Conservation (phyloP, 345 rosid species). For the Lagerstroemia speciosa region DNA sequence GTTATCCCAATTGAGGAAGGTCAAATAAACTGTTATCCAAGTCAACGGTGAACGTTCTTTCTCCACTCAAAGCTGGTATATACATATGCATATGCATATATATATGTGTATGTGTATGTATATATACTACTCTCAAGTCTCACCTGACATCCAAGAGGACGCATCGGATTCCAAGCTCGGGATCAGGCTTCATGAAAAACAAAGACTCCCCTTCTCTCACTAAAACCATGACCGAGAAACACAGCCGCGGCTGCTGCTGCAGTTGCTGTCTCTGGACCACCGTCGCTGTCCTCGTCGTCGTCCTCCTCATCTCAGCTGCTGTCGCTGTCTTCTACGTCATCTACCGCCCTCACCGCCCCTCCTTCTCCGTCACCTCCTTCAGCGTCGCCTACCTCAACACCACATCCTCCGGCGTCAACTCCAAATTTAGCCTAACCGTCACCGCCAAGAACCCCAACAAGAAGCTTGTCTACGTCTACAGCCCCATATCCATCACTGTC, state of each 20-base stretch:
- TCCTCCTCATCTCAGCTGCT: constrained; percentile 42
- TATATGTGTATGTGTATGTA: too few relatives aligned
- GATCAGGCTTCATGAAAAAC: too few relatives aligned
- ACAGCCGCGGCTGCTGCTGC: constrained; percentile 50
- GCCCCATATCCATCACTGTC: constrained; percentile 29
- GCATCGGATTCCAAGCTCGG: too few relatives aligned
- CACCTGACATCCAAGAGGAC: too few relatives aligned
- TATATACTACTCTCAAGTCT: too few relatives aligned
- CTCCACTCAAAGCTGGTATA: too few relatives aligned
- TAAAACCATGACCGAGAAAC: constrained; percentile 5
- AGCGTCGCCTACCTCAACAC: constrained; percentile 50
- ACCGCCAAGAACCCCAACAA: constrained; percentile 74
- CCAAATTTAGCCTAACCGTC: constrained; percentile 52
- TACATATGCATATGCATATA: too few relatives aligned
- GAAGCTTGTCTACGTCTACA: constrained; percentile 48
- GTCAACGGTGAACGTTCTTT: too few relatives aligned
- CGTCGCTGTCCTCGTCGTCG: constrained; percentile 32
- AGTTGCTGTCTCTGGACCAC: constrained; percentile 46
- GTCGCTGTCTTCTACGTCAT: constrained; percentile 45
- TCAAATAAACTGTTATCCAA: too few relatives aligned
- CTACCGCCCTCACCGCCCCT: constrained; percentile 74
- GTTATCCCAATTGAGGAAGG: too few relatives aligned
- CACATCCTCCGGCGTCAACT: constrained; percentile 33
- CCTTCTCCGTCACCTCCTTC: constrained; percentile 52
- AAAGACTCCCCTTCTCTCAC: too few relatives aligned